A percentile compares a stretch with the other conserved stretches of the same genome.
These are phyloP conservation scores for Termitomyces sp. DNA, from an alignment of 768 basidiomycete genomes.

Conservation along the genomic window DNA sequence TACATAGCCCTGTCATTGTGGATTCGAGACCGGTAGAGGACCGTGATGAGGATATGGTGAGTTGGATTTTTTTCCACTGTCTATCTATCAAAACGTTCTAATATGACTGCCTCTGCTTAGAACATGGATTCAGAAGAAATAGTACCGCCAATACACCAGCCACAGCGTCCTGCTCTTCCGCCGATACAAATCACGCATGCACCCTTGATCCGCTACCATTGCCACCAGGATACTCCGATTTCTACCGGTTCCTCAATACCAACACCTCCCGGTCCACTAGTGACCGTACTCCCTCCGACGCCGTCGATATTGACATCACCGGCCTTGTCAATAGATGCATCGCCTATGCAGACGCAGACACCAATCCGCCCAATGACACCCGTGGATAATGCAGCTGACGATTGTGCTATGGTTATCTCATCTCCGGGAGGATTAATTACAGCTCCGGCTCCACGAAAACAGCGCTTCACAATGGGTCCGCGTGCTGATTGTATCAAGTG, in stretches of 20 bases:
- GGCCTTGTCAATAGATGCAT: conserved; percentile 14
- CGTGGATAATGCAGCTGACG: background rate
- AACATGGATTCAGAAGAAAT: conserved; percentile 22
- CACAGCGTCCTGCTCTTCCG: conserved; percentile 5
- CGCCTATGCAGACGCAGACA: conserved; percentile 1
- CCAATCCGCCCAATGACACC: conserved; percentile 10
- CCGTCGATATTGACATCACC: conserved; percentile 17
- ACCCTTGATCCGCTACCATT: conserved; percentile 1
- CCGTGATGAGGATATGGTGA: conserved; percentile 51
- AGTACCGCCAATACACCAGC: background rate
- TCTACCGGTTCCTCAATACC: conserved; percentile 3
- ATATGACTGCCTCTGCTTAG: conserved; percentile 9
- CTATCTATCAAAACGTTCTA: background rate
- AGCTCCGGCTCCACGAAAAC: conserved; percentile 27
- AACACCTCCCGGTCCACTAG: conserved; percentile 14
- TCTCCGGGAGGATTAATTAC: conserved; percentile 11
- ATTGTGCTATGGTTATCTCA: conserved; percentile 13
- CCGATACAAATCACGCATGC: conserved; percentile 7
- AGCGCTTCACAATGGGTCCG: conserved; percentile 65
- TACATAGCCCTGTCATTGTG: conserved; percentile 42
- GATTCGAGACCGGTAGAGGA: conserved; percentile 1
- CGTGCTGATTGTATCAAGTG: conserved; percentile 66
- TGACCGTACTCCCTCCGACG: conserved; percentile 24
- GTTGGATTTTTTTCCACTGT: conserved; percentile 27
- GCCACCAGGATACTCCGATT: conserved; percentile 8